Conservation (phyloP, 2,329 filamentous ascomycete genomes). For the Paramyrothecium roridum region DNA sequence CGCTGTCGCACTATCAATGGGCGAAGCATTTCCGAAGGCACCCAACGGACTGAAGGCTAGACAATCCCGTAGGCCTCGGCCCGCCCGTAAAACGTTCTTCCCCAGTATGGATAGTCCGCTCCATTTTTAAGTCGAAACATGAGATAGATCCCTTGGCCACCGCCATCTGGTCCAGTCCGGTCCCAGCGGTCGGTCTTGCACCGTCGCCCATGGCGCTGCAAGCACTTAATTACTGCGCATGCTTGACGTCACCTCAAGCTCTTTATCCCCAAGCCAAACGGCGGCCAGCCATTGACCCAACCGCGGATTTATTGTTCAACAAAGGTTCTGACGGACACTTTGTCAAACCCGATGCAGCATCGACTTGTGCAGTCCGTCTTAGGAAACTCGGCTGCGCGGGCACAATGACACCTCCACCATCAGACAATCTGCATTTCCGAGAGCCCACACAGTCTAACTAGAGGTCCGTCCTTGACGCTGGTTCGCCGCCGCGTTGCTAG, state of each 20-base stretch:
- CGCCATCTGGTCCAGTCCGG: no score
- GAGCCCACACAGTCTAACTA: neutral
- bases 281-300: no score
- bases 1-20: no score
- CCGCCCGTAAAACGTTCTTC: no score
- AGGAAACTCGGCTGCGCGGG: neutral
- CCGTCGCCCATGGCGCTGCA: neutral
- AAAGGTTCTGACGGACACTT: neutral
- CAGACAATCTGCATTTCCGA: neutral
- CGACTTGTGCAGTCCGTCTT: neutral
- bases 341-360: neutral
- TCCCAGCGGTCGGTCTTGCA: no score
- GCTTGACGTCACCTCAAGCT: neutral
- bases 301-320: no score
- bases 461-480: neutral
- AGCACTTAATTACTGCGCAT: neutral
- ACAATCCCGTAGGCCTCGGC: no score
- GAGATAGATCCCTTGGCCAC: no score
- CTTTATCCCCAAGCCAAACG: neutral
- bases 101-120: no score
- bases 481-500: neutral
- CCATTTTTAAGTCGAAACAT: no score
- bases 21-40: no score
- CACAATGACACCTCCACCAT: neutral
- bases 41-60: no score